Base-by-base conservation (phyloP, 768 basidiomycete genomes). In the Clathrus columnatus region DNA sequence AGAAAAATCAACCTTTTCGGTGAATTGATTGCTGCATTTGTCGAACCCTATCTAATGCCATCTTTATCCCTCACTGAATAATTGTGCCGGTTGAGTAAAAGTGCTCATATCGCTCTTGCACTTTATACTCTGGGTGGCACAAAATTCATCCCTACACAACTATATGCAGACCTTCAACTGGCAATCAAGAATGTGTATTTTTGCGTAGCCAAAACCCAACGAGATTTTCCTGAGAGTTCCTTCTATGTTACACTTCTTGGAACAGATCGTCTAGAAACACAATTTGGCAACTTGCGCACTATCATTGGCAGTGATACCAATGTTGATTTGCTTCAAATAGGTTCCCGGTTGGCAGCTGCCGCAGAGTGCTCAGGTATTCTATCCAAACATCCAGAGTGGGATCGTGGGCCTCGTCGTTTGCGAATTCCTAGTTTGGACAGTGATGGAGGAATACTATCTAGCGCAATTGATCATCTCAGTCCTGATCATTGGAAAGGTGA, bases 121-220 rank as follows among this genome's bases (percentile, higher is more conserved):
- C 49, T 69, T 7, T 65, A 59, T 54, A 43, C 51, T 6, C 5
- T 63, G 59, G 14, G 54, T 45, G 4, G 50, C 50, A 2, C 53
- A 2, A 10, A 20, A 0, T 69, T 69, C 44, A 61, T 73, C 23
- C 64, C 67, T 0, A 61, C 54, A 1, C 60, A 61, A 5, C 62
- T 68, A 0, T 73, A 64, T 51, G 18, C 57, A 1, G 69, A 75
- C 54, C 58, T 72, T 42, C 63, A 66, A 62, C 56, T 69, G 4
- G 71, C 71, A 68, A 63, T 73, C 54, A 74, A 72, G 61, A 73
- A 73, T 52, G 63, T 56, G 0, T 71, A 57, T 46, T 72, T 72
- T 48, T 73, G 71, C 50, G 64, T 73, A 18, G 71, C 67, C 0
- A 75, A 73, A 54, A 57, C 64, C 16, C 71, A 73, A 44, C 57